Base-by-base conservation (phyloP, 176 grass and related monocot species). In the Aechmea fasciata region DNA sequence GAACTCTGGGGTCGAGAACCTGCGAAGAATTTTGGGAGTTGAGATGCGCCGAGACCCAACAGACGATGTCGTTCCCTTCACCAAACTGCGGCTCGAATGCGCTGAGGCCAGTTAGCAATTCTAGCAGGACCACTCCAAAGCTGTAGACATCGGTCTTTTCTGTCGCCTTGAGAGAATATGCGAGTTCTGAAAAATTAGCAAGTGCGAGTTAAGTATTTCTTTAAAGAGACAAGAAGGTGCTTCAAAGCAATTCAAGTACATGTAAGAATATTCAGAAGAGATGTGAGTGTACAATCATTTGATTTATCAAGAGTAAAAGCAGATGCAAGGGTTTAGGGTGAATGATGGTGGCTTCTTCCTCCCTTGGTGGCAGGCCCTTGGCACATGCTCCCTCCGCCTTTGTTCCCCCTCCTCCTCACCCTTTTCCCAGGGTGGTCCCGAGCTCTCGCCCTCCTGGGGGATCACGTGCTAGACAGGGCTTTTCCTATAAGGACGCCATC, bases 91-190 rank as follows among this genome's bases (percentile, higher is more conserved):
- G n/a, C 51, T 96, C 92, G 14, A 96, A 88, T 1, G 92, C 88
- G 79, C 69, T 82, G 52, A 74, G 73, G 17, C 92, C 83, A 1
- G 88, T 96, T 22, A 87, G 48, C 49, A 96, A 71, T 82, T 96
- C 92, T 51, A 96, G 83, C 20, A 96, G 73, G 59, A 96, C 92
- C 0, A 96, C 85, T 41, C 88, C 92, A 49, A 87, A 96, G 69
- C 92, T 96, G 71, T 96, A 96, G 29, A 96, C 88, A 74, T 96
- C 92, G 49, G 83, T 87, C 83, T 96, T 96, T 65, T 96, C 85
- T 8, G 81, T 89, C 73, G 84, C 85, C 68, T 80, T 87, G 52
- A 79, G 68, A 11, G 88, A 89, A 78, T 96, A 91, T 2, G 81
- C 88, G 3, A 89, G 85, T 77, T 91, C 92, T 96, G 92, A 33